Base-by-base conservation (phyloP, 495 filamentous ascomycete genomes). In the Cercophora newfieldiana region DNA sequence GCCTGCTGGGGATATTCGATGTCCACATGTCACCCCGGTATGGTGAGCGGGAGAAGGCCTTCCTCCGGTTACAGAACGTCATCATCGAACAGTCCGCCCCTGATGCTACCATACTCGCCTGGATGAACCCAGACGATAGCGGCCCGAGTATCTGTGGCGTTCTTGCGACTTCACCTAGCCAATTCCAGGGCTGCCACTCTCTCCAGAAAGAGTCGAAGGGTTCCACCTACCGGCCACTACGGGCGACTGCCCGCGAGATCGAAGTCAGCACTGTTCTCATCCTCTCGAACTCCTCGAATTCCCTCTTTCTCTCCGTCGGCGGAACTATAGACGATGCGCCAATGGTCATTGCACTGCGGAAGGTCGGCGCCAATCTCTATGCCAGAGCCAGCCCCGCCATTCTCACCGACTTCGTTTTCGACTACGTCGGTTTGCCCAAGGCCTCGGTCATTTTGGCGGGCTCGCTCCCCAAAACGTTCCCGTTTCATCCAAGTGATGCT, bases 11-110 rank as follows among this genome's bases (percentile, higher is more conserved):
- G 0, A 65, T 79, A 0, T 78, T 76, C 54, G 68, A 65, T 12
- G 57, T 78, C 21, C 66, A 69, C 55, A 75, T 79, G 68, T 69
- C 76, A 0, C 65, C 73, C 10, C 33, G 78, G 3, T 80, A 78
- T 29, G 77, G 77, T 12, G 78, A 79, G 56, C 69, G 75, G 18
- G 66, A 68, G 12, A 72, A 68, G 14, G 74, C 76, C 5, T 76
- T 76, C 29, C 10, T 21, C 3, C 63, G 76, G 18, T 66, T 78
- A 7, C 69, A 72, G 61, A 49, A 73, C n/a, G 72, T 76, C 63
- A 71, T 74, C 30, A n/a, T 58, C 18, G 14, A 18, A 25, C 55
- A 30, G 26, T 21, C 55, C 26, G 19, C 14, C 1, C 26, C 26
- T 26, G 50, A 53, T 7, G 21, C 25, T 19, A 53, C 21, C 5